Base-by-base conservation (phyloP, 2,329 filamentous ascomycete genomes). In the Apiospora kogelbergensis region DNA sequence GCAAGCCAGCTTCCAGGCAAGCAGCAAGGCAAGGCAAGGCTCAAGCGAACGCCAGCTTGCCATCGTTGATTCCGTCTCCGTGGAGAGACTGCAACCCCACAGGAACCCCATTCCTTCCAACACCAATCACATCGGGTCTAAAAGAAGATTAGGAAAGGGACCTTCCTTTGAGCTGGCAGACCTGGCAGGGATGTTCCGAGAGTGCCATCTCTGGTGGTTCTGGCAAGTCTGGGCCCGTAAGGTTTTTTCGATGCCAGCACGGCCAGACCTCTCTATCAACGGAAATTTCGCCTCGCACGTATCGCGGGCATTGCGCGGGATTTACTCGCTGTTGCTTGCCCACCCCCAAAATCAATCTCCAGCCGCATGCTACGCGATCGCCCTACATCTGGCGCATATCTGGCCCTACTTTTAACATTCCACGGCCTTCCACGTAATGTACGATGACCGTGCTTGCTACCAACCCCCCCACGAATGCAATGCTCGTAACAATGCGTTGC, bases 221-320 rank as follows among this genome's bases (percentile, higher is more conserved):
- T 37, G 33, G 33, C 11, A n/a, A n/a, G n/a, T n/a, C n/a, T n/a
- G n/a, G n/a, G n/a, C n/a, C n/a, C n/a, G n/a, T n/a, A n/a, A n/a
- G n/a, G 22, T 45, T 26, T 53, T 66, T 66, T 48, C 65, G 30
- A 33, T n/a, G 20, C 45, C n/a, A 53, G 65, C 37, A 33, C 53
- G 53, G 53, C 53, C 30, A 60, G 26, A 60, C 48, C 48, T 57
- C 7, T 15, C 45, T 46, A 11, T 40, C 44, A 17, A 45, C 65
- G 65, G 42, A 66, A 48, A 48, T 40, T 53, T 66, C 30, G 65
- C 65, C 65, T 66, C 65, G 65, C 41, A 11, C 26, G 20, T 33
- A 30, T 65, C 41, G 11, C 44, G 65, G 64, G 65, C 65, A 37
- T 53, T 53, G 26, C 45, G 65, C 65, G 65, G 65, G 44, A 66